These are phyloP conservation scores for Leccinum broughii DNA, from an alignment of 768 basidiomycete genomes.

Conservation along the genomic window DNA sequence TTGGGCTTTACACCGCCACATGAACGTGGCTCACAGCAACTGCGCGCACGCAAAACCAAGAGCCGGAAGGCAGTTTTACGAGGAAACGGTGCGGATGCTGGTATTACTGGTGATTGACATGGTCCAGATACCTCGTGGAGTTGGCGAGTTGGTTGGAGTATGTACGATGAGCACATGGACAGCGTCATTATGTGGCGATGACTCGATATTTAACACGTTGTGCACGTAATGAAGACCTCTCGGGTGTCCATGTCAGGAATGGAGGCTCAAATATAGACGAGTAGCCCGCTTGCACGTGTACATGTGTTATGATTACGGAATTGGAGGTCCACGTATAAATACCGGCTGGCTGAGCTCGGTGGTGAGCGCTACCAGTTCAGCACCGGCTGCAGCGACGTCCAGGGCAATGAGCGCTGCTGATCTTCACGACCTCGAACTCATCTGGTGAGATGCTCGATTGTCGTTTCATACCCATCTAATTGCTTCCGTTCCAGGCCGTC, in stretches of 20 bases:
- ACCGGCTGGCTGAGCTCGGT: background rate
- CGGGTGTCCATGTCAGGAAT: background rate
- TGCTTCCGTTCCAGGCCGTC: constrained; percentile 51
- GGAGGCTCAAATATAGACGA: background rate
- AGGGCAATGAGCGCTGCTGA: constrained; percentile 36
- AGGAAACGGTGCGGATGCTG: constrained; percentile 28
- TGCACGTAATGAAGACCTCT: constrained; percentile 8
- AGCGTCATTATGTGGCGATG: background rate
- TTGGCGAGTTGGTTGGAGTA: constrained; percentile 8
- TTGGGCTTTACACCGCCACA: constrained; percentile 33
- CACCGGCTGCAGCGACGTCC: constrained; percentile 22
- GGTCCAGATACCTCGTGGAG: constrained; percentile 14
- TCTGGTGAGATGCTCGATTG: constrained; percentile 42
- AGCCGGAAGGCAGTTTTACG: constrained; percentile 36
- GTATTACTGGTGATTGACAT: constrained; percentile 4
- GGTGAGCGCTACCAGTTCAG: constrained; percentile 10
- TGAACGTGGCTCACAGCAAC: constrained; percentile 13
- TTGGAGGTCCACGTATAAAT: constrained; percentile 24
- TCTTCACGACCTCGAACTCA: constrained; percentile 52
- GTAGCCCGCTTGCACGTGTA: constrained; percentile 14
- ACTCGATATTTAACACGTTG: constrained; percentile 13
- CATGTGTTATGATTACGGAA: constrained; percentile 29
- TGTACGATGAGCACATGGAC: constrained; percentile 2
- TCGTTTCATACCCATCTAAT: constrained; percentile 8
- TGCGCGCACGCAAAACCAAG: constrained; percentile 35